phyloP scores from a whole-genome alignment of 257 asterid genomes.

The Solanum bulbocastanum region DNA sequence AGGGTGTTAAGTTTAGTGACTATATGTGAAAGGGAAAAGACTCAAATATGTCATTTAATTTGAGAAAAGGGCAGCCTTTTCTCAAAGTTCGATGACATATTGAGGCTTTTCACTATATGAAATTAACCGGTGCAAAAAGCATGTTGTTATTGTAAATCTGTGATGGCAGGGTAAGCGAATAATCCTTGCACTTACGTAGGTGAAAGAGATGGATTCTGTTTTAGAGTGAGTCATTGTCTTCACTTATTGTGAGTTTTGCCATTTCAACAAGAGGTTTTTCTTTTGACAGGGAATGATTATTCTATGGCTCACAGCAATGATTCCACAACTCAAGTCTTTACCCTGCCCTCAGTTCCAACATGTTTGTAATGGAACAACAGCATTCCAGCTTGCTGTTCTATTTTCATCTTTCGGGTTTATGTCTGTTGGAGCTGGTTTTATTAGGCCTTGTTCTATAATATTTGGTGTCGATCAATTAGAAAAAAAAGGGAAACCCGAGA shows the following conservation, averaged over 20 bases:
- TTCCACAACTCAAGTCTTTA: not conserved
- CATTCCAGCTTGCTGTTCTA: not conserved
- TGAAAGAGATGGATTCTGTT: too few relatives aligned
- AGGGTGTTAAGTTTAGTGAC: too few relatives aligned
- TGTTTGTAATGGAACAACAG: not conserved
- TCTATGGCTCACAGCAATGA: constrained; percentile 10
- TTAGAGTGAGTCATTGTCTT: not conserved
- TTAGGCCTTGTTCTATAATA: constrained; percentile 14
- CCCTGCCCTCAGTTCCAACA: not conserved
- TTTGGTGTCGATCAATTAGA: constrained; percentile 8
- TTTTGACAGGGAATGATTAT: constrained; percentile 3
- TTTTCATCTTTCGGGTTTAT: not conserved
- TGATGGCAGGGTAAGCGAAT: too few relatives aligned
- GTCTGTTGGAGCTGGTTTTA: constrained; percentile 15
- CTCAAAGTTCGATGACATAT: too few relatives aligned
- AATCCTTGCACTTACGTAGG: too few relatives aligned
- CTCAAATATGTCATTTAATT: too few relatives aligned
- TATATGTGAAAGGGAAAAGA: too few relatives aligned
- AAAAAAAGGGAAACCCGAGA: not conserved
- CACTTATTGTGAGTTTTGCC: not conserved
- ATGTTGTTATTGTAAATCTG: too few relatives aligned
- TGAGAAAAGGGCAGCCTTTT: too few relatives aligned
- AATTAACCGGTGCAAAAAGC: too few relatives aligned
- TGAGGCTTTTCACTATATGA: too few relatives aligned
- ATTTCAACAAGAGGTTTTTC: not conserved